A percentile compares a stretch with the other conserved stretches of the same genome.
These are phyloP conservation scores for Kingdonia uniflora DNA, from an alignment of 164 flowering plant species.

Conservation along the genomic window DNA sequence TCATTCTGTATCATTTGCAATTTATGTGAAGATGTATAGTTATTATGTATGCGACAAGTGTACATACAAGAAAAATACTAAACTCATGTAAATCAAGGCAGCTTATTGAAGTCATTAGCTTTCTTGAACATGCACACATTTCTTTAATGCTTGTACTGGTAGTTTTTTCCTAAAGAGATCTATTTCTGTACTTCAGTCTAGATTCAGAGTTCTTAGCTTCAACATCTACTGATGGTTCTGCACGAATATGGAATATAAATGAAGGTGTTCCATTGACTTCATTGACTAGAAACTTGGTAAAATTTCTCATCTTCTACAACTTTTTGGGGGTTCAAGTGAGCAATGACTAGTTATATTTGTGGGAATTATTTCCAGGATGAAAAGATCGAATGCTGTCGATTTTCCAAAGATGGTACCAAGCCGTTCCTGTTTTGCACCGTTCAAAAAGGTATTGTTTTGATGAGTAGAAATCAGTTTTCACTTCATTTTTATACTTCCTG, in stretches of 20 bases:
- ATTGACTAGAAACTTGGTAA: conserved; percentile 65
- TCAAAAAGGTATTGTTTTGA: conserved; percentile 49
- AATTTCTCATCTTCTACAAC: not conserved
- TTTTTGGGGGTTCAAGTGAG: not conserved
- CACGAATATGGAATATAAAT: conserved; percentile 77
- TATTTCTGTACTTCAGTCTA: conserved; percentile 40
- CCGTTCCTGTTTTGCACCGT: conserved; percentile 88
- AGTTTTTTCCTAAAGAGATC: not conserved
- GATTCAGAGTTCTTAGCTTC: conserved; percentile 88
- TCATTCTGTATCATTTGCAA: too few relatives aligned
- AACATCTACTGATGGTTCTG: conserved; percentile 88
- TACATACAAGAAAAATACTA: not conserved
- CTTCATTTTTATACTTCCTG: not conserved
- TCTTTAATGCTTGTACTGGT: too few relatives aligned
- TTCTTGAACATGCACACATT: too few relatives aligned
- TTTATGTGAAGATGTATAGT: too few relatives aligned
- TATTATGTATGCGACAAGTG: too few relatives aligned
- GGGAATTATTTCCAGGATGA: conserved; percentile 51
- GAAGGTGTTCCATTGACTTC: conserved; percentile 70
- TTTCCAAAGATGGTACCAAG: conserved; percentile 92
- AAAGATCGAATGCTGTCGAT: conserved; percentile 77
- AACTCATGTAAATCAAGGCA: not conserved
- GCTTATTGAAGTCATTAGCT: not conserved
- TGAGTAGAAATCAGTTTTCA: not conserved
- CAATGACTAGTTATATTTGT: not conserved